Percentiles rank a stretch among this genome's conserved stretches.
Evolutionary conservation across 306 rosid genomes (phyloP).

Genomic region (Urtica urens): DNA sequence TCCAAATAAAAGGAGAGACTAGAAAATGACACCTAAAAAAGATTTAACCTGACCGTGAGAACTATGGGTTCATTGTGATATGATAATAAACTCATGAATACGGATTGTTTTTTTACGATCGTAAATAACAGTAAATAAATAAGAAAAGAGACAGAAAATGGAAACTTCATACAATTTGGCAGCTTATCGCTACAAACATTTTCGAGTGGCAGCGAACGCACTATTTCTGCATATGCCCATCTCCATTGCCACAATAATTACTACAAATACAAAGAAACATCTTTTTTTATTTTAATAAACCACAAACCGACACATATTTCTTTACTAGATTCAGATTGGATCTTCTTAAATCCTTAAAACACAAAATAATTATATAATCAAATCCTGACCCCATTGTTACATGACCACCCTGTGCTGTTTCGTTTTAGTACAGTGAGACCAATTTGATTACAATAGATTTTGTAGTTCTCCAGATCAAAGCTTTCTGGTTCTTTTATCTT

Average conservation of each 20-base stretch:
- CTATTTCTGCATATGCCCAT: neutral
- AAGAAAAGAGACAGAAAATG: neutral
- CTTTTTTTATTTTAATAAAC: neutral
- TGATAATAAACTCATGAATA: too few species aligned
- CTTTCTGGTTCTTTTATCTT: slow-evolving; percentile 26
- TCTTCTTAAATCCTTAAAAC: slow-evolving; percentile 1
- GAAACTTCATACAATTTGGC: slow-evolving; percentile 10
- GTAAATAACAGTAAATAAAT: too few species aligned
- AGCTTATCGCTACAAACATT: slow-evolving; percentile 10
- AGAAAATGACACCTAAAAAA: too few species aligned
- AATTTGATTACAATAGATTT: neutral
- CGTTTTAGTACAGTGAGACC: slow-evolving; percentile 3
- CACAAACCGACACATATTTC: neutral
- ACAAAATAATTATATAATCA: neutral
- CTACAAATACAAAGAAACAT: too few species aligned
- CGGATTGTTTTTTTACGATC: too few species aligned
- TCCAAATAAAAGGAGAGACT: too few species aligned
- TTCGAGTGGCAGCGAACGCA: slow-evolving; percentile 2
- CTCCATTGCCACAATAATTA: neutral
- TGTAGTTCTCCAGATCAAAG: slow-evolving; percentile 3
- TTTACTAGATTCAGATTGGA: slow-evolving; percentile 1
- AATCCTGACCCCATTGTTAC: neutral
- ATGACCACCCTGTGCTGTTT: slow-evolving; percentile 5
- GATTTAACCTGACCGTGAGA: too few species aligned
- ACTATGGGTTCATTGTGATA: too few species aligned